Conservation (phyloP, 371 early-diverging fungal genomes). For the Syncephalastrum monosporum region DNA sequence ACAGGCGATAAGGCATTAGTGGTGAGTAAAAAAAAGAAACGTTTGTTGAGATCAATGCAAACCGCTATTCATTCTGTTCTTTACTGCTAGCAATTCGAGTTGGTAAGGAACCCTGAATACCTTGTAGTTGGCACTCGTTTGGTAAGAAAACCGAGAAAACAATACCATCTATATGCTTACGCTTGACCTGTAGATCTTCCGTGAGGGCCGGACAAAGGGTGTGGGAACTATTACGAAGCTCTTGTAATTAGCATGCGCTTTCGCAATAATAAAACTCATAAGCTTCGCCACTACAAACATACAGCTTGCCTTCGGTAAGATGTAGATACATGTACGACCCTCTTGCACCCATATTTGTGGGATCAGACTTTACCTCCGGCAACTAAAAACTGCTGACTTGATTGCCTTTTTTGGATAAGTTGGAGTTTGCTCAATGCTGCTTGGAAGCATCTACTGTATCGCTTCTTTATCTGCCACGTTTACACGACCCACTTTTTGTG, state of each 20-base stretch:
- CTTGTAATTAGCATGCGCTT: neutral
- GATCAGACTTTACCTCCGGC: too few relatives aligned
- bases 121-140: conserved; percentile 72
- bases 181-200: conserved; percentile 53
- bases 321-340: too few relatives aligned
- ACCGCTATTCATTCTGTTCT: conserved; percentile 14
- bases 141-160: conserved; percentile 25
- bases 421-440: too few relatives aligned
- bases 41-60: neutral
- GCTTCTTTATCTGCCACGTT: too few relatives aligned
- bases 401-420: too few relatives aligned
- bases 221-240: conserved; percentile 77
- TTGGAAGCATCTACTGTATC: too few relatives aligned
- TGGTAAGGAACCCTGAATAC: conserved; percentile 85
- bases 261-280: too few relatives aligned
- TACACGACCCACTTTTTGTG: too few relatives aligned
- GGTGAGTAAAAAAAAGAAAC: conserved; percentile 24
- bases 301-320: too few relatives aligned
- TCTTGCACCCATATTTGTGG: too few relatives aligned
- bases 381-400: too few relatives aligned
- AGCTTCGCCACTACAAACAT: too few relatives aligned
- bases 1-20: conserved; percentile 89
- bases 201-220: conserved; percentile 91
- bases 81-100: conserved; percentile 59
- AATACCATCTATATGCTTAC: neutral